Evolutionary conservation across 352 stramenopile species (phyloP).

Genomic region (Phytophthora palmivora): DNA sequence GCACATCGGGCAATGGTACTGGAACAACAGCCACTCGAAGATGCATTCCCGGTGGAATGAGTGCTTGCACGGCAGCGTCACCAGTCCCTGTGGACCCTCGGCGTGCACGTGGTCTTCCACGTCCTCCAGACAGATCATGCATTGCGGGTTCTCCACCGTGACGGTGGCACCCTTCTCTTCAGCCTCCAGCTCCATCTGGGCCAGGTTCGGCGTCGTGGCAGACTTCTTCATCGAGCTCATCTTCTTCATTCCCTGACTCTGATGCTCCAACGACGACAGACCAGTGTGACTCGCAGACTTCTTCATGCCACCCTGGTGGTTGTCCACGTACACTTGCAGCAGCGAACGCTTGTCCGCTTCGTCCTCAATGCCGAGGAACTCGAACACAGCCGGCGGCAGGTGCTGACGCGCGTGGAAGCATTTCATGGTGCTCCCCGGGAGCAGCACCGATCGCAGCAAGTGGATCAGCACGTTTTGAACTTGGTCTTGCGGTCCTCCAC

Average conservation of each 20-base stretch:
- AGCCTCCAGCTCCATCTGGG: constrained; percentile 36
- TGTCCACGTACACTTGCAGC: constrained; percentile 78
- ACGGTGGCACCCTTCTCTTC: constrained; percentile 34
- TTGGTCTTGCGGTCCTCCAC: constrained; percentile 63
- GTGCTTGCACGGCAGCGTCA: constrained; percentile 69
- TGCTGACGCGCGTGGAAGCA: constrained; percentile 57
- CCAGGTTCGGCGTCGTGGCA: constrained; percentile 34
- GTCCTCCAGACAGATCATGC: constrained; percentile 48
- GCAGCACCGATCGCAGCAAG: constrained; percentile 66
- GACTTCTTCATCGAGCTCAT: constrained; percentile 42
- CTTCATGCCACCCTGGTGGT: constrained; percentile 49
- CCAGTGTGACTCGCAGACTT: constrained; percentile 42
- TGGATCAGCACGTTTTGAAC: constrained; percentile 75
- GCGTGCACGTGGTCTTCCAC: constrained; percentile 37
- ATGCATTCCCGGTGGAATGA: constrained; percentile 81
- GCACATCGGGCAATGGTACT: constrained; percentile 78
- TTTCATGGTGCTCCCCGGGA: constrained; percentile 75
- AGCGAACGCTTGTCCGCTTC: constrained; percentile 65
- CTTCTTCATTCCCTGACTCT: constrained; percentile 20
- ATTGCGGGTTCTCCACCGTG: constrained; percentile 41
- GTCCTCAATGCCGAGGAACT: constrained; percentile 66
- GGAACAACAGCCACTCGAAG: constrained; percentile 77
- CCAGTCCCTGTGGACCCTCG: constrained; percentile 34
- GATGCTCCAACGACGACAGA: constrained; percentile 39
- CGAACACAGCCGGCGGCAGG: constrained; percentile 57